Evolutionary conservation across 495 filamentous ascomycete genomes (phyloP), one percentile per base, ranked within the genome.

Genomic region (Lepraria neglecta): DNA sequence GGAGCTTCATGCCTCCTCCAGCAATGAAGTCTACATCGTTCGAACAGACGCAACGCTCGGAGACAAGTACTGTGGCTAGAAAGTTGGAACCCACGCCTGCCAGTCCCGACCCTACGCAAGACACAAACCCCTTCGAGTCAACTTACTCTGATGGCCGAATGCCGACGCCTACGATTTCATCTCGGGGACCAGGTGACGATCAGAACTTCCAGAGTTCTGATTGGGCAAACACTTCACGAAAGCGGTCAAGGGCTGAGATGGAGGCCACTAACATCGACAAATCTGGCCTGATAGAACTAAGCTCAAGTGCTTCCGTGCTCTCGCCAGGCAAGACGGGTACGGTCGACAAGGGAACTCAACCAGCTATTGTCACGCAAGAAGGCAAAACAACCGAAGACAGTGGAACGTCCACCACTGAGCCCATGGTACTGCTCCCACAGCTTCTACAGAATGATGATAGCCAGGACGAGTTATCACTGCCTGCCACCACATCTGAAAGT

Each of bases 381-480:
- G 40, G 21, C 12, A 12, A 21, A 5, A 30, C 21, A 12, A 10
- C n/a, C 11, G 12, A 52, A 19, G 50, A 47, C 30, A 9, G 15
- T 12, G 15, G n/a, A 14, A 17, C n/a, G 3, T 40, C 27, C 10
- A 47, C 4, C 11, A 17, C 21, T 38, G 51, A 53, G 15, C 31
- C 46, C 33, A 46, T 53, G 1, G 56, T 46, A 1, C 15, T 59
- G n/a, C n/a, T 63, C 31, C 56, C 47, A 35, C 43, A 44, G 40
- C 7, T 28, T 24, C n/a, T 17, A 11, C 43, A 40, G n/a, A 38
- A 35, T 27, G 50, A 51, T 19, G 53, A 15, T 5, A 30, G 24
- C 14, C 30, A 58, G 4, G 56, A 64, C 53, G 61, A 67, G 52
- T 35, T 64, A 12, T 61, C 61, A n/a, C 31, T 61, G 6, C 31